Base-by-base conservation (phyloP, 1,284 basidiomycete species). In the Tilletia setariae region DNA sequence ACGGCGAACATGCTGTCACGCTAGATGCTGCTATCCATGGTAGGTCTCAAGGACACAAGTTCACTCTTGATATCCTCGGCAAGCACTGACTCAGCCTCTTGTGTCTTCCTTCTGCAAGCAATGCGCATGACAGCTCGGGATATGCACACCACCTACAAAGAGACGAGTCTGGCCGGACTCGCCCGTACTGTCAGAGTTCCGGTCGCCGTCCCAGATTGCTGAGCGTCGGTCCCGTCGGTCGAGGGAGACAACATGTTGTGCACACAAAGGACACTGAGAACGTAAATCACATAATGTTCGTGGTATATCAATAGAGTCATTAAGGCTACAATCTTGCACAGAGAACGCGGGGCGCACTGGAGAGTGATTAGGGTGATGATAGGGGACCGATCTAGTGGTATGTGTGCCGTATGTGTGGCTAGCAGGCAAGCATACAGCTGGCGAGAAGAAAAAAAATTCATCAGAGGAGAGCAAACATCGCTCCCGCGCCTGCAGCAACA, bases 1-100 rank as follows among this genome's bases (percentile, higher is more conserved):
- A 91, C 76, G 93, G 92, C 0, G 87, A 91, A 7, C 92, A 94
- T 78, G 89, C 89, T 35, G 92, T 95, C 61, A 91, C 90, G 0
- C 85, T 98, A 28, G 94, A 98, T 80, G 93, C 97, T 82, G 94
- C 94, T 0, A 97, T 98, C 68, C 91, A 93, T 80, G 95, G 63
- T 46, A 21, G n/a, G 44, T 49, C 19, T 16, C 59, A 21, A 63
- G 11, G 23, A 35, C 1, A 19, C 16, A 6, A 35, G 30, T 32
- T 25, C 16, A 7, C 16, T 40, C 62, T 61, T 30, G 21, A 28
- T n/a, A 8, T 15, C 11, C 25, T 30, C 8, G 11, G 1, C 19
- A 30, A 61, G 1, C 16, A 40, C 25, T 40, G 25, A 61, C 7
- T 40, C 16, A 40, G 1, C 32, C 32, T 13, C 32, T 13, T 40